Evolutionary conservation across 2,329 filamentous ascomycete genomes (phyloP).

Genomic region (Penicillium sp.): DNA sequence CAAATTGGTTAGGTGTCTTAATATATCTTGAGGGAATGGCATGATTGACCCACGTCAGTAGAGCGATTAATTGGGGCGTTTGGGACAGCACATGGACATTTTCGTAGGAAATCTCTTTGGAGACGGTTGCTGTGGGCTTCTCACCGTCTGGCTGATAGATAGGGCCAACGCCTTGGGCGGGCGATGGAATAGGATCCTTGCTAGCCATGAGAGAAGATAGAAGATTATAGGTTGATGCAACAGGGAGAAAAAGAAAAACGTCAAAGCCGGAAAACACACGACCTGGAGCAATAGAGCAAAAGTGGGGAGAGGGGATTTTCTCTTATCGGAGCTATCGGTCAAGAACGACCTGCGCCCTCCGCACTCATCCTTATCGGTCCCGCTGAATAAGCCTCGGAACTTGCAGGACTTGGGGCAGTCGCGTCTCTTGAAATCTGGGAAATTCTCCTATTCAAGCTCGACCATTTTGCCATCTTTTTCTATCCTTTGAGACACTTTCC

Average conservation of each 20-base stretch:
- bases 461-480: neutral
- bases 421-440: neutral
- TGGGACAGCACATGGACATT: constrained; percentile 90
- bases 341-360: neutral
- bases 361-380: neutral
- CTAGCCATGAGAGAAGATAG: constrained; percentile 22
- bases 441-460: neutral
- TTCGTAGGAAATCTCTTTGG: constrained; percentile 74
- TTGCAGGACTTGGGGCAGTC: neutral
- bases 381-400: neutral
- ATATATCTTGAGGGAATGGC: neutral
- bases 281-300: neutral
- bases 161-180: constrained; percentile 72
- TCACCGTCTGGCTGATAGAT: constrained; percentile 73
- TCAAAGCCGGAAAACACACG: neutral
- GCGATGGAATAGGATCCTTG: constrained; percentile 40
- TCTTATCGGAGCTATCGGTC: neutral
- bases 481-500: neutral
- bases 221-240: neutral
- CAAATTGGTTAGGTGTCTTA: constrained; percentile 14
- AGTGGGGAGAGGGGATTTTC: neutral
- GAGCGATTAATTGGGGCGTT: constrained; percentile 93
- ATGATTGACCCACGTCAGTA: constrained; percentile 77
- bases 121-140: constrained; percentile 87
- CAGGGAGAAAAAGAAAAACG: neutral